Evolutionary conservation across 768 basidiomycete species (phyloP).

Genomic region (Leucosporidium creatinivorum): DNA sequence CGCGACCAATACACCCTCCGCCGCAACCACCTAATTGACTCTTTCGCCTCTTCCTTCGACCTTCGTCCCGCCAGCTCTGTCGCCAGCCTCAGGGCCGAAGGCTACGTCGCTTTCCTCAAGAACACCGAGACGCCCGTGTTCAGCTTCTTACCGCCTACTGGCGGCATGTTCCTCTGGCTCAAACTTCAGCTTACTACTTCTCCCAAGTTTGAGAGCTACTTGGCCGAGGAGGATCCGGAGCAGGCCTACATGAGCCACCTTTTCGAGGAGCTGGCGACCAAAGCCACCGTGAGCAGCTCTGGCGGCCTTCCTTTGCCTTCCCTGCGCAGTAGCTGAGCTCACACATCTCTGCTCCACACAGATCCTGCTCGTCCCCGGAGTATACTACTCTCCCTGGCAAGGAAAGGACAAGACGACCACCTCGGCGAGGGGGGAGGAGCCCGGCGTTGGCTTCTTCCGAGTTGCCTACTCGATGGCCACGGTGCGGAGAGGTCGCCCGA

Average conservation of each 20-base stretch:
- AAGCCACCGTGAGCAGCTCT: not conserved
- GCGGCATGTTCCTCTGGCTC: slow-evolving; percentile 65
- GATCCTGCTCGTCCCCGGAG: too few species aligned
- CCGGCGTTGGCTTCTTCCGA: too few species aligned
- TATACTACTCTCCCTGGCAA: too few species aligned
- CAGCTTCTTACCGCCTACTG: slow-evolving; percentile 62
- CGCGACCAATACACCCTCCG: too few species aligned
- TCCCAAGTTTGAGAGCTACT: not conserved
- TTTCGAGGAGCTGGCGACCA: slow-evolving; percentile 10
- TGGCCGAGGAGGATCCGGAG: slow-evolving; percentile 4
- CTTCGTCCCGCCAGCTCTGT: slow-evolving; percentile 44
- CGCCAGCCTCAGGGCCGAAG: not conserved
- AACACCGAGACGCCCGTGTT: slow-evolving; percentile 45
- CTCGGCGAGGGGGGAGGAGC: too few species aligned
- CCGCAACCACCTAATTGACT: too few species aligned
- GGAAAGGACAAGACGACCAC: too few species aligned
- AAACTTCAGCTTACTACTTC: not conserved
- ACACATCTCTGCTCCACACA: too few species aligned
- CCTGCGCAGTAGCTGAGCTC: too few species aligned
- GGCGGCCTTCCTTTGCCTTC: too few species aligned
- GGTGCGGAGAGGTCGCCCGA: too few species aligned
- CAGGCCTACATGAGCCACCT: slow-evolving; percentile 5
- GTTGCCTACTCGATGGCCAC: too few species aligned
- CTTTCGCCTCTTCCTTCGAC: not conserved
- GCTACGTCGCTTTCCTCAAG: slow-evolving; percentile 10